Conservation (phyloP, 495 filamentous ascomycete genomes). For the Talaromyces proteolyticus region DNA sequence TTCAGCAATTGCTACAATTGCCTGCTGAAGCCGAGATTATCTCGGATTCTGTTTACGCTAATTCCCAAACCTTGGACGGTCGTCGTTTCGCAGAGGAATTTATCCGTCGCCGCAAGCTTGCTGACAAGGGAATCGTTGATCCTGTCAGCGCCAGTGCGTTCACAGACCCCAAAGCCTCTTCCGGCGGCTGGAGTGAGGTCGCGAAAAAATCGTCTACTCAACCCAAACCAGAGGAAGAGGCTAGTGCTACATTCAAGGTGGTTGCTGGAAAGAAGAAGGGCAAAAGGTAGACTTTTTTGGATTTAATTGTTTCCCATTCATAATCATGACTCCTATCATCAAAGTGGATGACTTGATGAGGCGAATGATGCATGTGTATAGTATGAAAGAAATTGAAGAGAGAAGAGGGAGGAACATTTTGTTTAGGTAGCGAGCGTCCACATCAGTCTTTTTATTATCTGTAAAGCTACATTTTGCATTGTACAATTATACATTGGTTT, state of each 20-base stretch:
- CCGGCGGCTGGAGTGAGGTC: slow-evolving; percentile 92
- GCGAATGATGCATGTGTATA: neutral
- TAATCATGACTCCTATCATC: no score
- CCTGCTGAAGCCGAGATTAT: slow-evolving; percentile 76
- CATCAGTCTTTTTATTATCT: neutral
- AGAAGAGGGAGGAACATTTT: neutral
- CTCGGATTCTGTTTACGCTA: slow-evolving; percentile 80
- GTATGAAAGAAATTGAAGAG: neutral
- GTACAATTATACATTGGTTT: neutral
- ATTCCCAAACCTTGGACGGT: slow-evolving; percentile 80
- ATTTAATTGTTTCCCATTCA: neutral
- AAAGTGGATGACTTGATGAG: neutral
- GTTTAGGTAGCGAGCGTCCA: neutral
- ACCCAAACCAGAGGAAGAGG: slow-evolving; percentile 43
- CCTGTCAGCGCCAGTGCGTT: slow-evolving; percentile 37
- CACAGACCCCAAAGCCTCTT: slow-evolving; percentile 32
- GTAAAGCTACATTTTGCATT: neutral
- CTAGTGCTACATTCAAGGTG: slow-evolving; percentile 72
- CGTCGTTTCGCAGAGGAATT: slow-evolving; percentile 94
- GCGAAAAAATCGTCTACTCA: slow-evolving; percentile 73
- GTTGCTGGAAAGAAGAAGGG: slow-evolving; percentile 92
- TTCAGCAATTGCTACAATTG: slow-evolving; percentile 64
- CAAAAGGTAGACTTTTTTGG: slow-evolving; percentile 47
- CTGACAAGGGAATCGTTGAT: slow-evolving; percentile 78
- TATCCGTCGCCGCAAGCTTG: slow-evolving; percentile 83